Evolutionary conservation across 345 rosid genomes (phyloP).

Genomic region (Murraya koenigii): DNA sequence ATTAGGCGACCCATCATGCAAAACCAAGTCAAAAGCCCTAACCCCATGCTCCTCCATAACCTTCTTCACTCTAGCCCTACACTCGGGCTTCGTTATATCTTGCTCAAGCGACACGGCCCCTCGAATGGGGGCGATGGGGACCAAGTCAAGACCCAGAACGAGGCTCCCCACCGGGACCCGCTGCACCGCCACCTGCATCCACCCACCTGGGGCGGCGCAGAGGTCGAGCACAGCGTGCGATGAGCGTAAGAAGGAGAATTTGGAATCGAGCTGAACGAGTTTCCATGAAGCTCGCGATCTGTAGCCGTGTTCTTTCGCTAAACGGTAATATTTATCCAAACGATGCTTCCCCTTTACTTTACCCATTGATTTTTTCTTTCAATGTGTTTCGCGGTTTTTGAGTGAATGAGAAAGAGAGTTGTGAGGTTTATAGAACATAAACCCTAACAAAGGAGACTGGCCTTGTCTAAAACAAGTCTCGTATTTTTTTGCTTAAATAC

Average conservation of each 20-base stretch:
- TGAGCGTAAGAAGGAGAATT: constrained; percentile 59
- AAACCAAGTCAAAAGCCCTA: constrained; percentile 63
- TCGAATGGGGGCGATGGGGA: constrained; percentile 59
- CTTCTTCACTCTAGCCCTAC: constrained; percentile 60
- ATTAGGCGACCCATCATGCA: constrained; percentile 96
- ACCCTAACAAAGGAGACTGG: not conserved
- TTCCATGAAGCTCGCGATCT: constrained; percentile 95
- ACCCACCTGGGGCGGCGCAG: constrained; percentile 96
- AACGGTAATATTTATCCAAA: constrained; percentile 68
- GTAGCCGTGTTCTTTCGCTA: constrained; percentile 92
- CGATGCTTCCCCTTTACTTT: constrained; percentile 84
- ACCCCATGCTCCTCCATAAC: constrained; percentile 65
- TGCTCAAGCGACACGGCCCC: constrained; percentile 71
- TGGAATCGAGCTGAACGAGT: constrained; percentile 77
- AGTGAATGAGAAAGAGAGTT: not conserved
- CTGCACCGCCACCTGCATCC: constrained; percentile 97
- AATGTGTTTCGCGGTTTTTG: not conserved
- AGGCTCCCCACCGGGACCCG: constrained; percentile 86
- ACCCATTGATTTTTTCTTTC: constrained; percentile 36
- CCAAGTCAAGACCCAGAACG: constrained; percentile 86
- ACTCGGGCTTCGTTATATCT: constrained; percentile 81
- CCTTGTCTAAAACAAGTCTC: not conserved
- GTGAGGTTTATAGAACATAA: not conserved
- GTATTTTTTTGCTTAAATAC: too few species aligned
- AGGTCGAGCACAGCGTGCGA: constrained; percentile 84